Evolutionary conservation across 2,329 filamentous ascomycete genomes (phyloP).

Genomic region (Tolypocladium endophyticum): DNA sequence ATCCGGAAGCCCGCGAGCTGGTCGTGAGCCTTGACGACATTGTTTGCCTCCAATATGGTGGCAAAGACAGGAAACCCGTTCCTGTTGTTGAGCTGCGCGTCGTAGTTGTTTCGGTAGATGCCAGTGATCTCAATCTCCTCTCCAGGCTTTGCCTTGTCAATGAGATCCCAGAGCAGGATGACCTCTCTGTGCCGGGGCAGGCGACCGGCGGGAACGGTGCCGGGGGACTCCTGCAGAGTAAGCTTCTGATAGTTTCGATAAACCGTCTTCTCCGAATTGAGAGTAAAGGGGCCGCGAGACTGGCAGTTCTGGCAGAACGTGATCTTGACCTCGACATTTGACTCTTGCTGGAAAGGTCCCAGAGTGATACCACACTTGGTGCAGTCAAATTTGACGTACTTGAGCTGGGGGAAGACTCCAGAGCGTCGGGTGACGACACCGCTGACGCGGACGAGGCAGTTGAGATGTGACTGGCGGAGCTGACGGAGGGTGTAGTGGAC

Average conservation of each 20-base stretch:
- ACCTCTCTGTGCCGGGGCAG: conserved; percentile 89
- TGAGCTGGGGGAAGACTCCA: conserved; percentile 94
- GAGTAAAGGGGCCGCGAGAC: conserved; percentile 83
- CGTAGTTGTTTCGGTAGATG: conserved; percentile 96
- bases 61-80: conserved; percentile 98
- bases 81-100: conserved; percentile 94
- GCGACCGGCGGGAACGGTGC: conserved; percentile 90
- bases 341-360: conserved; percentile 95
- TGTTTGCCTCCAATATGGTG: conserved; percentile 94
- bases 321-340: conserved; percentile 91
- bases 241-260: conserved; percentile 99
- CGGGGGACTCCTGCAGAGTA: conserved; percentile 92
- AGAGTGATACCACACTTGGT: conserved; percentile 84
- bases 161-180: conserved; percentile 91
- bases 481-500: conserved; percentile 93
- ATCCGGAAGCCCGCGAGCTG: conserved; percentile 93
- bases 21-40: conserved; percentile 93
- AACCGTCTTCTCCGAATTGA: conserved; percentile 95
- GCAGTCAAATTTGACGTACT: conserved; percentile 98
- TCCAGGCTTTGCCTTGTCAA: conserved; percentile 91
- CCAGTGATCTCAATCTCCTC: conserved; percentile 97
- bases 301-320: conserved; percentile 96
- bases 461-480: conserved; percentile 87
- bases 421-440: conserved; percentile 91
- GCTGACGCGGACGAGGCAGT: conserved; percentile 87